Evolutionary conservation across 2,329 filamentous ascomycete genomes (phyloP).

Genomic region (Trichothecium sympodiale): DNA sequence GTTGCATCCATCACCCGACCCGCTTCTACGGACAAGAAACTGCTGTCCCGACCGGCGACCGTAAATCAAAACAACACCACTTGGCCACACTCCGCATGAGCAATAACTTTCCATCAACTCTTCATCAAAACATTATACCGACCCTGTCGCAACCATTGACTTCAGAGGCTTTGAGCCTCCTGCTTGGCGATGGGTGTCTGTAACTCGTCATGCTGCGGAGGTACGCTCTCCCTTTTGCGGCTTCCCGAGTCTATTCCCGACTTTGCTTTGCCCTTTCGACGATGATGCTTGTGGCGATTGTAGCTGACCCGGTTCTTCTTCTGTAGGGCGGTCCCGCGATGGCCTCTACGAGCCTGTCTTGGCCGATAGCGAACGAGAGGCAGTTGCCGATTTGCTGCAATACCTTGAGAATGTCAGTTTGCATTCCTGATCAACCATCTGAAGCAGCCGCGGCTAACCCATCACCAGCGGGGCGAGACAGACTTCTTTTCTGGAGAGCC

Average conservation of each 20-base stretch:
- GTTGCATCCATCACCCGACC: not conserved
- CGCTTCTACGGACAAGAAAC: not conserved
- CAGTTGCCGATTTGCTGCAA: conserved; percentile 86
- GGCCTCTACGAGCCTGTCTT: conserved; percentile 77
- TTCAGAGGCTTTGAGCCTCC: conserved; percentile 7
- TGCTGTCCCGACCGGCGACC: not conserved
- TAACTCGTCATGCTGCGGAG: conserved; percentile 49
- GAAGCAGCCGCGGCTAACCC: not conserved
- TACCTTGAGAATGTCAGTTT: conserved; percentile 85
- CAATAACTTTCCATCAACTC: not conserved
- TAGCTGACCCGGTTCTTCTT: not conserved
- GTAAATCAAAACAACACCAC: not conserved
- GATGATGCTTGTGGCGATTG: not conserved
- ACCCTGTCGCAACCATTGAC: not conserved
- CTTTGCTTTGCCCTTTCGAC: not conserved
- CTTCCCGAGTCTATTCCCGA: conserved; percentile 1
- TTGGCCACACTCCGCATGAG: not conserved
- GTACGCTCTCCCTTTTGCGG: conserved; percentile 12
- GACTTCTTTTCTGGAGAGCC: conserved; percentile 98
- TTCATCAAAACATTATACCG: conserved; percentile 3
- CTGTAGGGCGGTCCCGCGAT: conserved; percentile 62
- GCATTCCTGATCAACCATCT: conserved; percentile 2
- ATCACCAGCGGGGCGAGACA: conserved; percentile 72
- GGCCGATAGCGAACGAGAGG: conserved; percentile 92
- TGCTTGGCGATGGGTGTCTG: conserved; percentile 45